Percentiles rank a stretch among this genome's conserved stretches.
These are phyloP conservation scores for Litchi chinensis DNA, from an alignment of 345 rosid genomes.

Conservation along the genomic window DNA sequence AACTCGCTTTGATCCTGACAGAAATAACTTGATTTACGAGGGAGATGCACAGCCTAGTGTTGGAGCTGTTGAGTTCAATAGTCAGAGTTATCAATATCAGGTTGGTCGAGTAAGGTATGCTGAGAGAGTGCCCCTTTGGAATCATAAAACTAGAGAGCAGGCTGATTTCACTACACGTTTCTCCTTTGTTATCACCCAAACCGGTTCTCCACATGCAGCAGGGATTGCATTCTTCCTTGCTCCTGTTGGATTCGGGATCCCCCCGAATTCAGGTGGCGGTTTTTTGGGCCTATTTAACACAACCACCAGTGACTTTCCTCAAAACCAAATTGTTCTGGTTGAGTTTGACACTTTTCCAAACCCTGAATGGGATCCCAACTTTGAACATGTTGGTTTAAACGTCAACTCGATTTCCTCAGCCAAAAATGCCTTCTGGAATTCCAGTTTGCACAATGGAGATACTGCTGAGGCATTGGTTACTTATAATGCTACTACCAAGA, in stretches of 20 bases:
- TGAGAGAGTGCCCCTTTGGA: constrained; percentile 33
- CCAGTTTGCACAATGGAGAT: constrained; percentile 28
- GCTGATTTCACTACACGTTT: constrained; percentile 42
- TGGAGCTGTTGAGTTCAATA: constrained; percentile 37
- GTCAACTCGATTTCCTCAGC: constrained; percentile 33
- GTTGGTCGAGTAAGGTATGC: constrained; percentile 41
- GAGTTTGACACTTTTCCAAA: constrained; percentile 39
- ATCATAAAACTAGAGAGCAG: constrained; percentile 25
- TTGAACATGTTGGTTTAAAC: constrained; percentile 32
- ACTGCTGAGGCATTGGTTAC: constrained; percentile 32
- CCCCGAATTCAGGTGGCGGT: constrained; percentile 44
- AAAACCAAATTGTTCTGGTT: constrained; percentile 27
- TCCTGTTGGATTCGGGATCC: constrained; percentile 42
- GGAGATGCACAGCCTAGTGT: constrained; percentile 38
- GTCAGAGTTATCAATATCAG: constrained; percentile 18
- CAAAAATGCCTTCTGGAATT: constrained; percentile 36
- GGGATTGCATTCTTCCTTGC: constrained; percentile 46
- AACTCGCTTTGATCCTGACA: constrained; percentile 21
- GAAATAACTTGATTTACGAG: constrained; percentile 25
- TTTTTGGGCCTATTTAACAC: constrained; percentile 44
- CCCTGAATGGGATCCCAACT: constrained; percentile 34
- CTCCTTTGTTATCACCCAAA: constrained; percentile 27
- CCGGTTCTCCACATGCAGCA: neutral
- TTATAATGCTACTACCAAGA: constrained; percentile 40
- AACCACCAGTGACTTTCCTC: constrained; percentile 20